phyloP scores from a whole-genome alignment of 2,329 filamentous ascomycete species.

The Furcasterigmium furcatum region DNA sequence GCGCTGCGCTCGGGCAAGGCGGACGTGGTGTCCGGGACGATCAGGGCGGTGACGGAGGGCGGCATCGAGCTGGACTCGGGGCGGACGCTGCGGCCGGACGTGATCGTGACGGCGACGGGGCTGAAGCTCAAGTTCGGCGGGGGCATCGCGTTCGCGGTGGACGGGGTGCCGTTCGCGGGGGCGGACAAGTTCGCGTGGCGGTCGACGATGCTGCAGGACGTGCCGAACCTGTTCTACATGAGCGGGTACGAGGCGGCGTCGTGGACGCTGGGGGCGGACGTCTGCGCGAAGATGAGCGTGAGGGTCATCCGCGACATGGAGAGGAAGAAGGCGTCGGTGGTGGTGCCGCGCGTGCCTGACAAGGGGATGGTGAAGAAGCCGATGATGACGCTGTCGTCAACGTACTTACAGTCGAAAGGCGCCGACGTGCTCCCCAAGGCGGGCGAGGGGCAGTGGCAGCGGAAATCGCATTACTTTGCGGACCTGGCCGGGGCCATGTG shows the following conservation, averaged over 20 bases:
- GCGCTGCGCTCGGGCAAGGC: slow-evolving; percentile 33
- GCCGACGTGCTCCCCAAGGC: slow-evolving; percentile 42
- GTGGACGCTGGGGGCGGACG: slow-evolving; percentile 62
- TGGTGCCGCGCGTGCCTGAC: slow-evolving; percentile 39
- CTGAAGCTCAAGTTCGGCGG: slow-evolving; percentile 54
- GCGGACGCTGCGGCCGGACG: slow-evolving; percentile 48
- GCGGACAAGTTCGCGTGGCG: slow-evolving; percentile 53
- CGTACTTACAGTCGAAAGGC: slow-evolving; percentile 43
- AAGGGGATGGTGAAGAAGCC: slow-evolving; percentile 31
- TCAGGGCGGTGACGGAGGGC: slow-evolving; percentile 38
- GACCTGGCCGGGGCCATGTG: background rate
- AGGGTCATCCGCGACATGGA: slow-evolving; percentile 49
- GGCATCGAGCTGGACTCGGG: slow-evolving; percentile 41
- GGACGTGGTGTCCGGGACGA: slow-evolving; percentile 39
- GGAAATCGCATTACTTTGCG: background rate
- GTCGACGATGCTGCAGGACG: slow-evolving; percentile 55
- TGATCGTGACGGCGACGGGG: slow-evolving; percentile 65
- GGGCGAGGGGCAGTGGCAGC: slow-evolving; percentile 27
- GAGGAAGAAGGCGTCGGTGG: slow-evolving; percentile 33
- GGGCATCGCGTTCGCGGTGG: slow-evolving; percentile 44
- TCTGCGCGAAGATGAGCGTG: slow-evolving; percentile 42
- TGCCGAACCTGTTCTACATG: slow-evolving; percentile 58
- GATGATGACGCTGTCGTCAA: slow-evolving; percentile 42
- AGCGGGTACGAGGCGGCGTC: slow-evolving; percentile 58
- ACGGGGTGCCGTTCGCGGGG: slow-evolving; percentile 41